phyloP scores from a whole-genome alignment of 1,284 basidiomycete species.

The Pterula multifida region DNA sequence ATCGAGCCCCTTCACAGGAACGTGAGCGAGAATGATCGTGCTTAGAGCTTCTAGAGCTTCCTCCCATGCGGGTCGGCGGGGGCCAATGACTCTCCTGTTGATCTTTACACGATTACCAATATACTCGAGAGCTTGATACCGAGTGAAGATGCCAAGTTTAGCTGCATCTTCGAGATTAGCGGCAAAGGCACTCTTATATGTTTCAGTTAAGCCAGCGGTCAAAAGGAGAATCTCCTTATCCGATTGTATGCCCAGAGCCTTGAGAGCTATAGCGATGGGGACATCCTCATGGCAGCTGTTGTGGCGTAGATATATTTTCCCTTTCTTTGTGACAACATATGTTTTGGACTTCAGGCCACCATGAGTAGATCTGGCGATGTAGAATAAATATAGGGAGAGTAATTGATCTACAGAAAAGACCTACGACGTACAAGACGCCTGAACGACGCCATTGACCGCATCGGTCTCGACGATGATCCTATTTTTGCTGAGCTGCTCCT shows the following conservation, averaged over 20 bases:
- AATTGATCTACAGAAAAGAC: conserved; percentile 18
- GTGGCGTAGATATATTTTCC: conserved; percentile 92
- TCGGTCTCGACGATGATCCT: conserved; percentile 98
- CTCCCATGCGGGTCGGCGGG: conserved; percentile 81
- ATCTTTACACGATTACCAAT: conserved; percentile 90
- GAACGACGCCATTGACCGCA: conserved; percentile 82
- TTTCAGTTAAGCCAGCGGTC: conserved; percentile 87
- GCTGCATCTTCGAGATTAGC: conserved; percentile 92
- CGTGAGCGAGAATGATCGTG: conserved; percentile 95
- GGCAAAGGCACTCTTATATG: conserved; percentile 83
- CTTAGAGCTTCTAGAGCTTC: conserved; percentile 94
- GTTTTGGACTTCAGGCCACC: conserved; percentile 98
- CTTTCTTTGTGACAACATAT: conserved; percentile 92
- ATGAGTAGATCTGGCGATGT: conserved; percentile 71
- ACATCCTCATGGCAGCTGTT: conserved; percentile 98
- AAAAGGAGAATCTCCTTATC: conserved; percentile 97
- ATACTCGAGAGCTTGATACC: conserved; percentile 91
- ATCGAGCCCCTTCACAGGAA: conserved; percentile 85
- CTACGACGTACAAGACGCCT: conserved; percentile 94
- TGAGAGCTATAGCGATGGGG: conserved; percentile 92
- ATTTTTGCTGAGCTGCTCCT: conserved; percentile 99
- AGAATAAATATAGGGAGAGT: conserved; percentile 6
- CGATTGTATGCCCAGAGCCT: conserved; percentile 92
- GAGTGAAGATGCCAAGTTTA: conserved; percentile 83
- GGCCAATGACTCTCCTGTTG: conserved; percentile 69